Percentiles rank a stretch among this genome's conserved stretches.
These are phyloP conservation scores for Aspergillus phoenicis DNA, from an alignment of 2,329 filamentous ascomycete genomes.

Conservation along the genomic window DNA sequence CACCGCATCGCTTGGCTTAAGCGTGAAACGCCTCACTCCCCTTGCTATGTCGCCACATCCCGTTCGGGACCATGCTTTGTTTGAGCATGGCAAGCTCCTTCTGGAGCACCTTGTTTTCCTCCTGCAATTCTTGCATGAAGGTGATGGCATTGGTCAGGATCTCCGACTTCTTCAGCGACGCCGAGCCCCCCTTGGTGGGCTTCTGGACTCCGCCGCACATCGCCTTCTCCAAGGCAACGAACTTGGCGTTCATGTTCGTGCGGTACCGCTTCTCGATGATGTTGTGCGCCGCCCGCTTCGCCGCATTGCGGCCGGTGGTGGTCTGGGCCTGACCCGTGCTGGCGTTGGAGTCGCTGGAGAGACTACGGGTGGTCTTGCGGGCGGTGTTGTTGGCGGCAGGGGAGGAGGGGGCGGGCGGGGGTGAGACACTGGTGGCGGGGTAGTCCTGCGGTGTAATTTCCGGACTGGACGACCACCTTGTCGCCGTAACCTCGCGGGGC, in stretches of 20 bases:
- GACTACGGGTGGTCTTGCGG: slow-evolving; percentile 29
- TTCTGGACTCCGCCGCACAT: slow-evolving; percentile 34
- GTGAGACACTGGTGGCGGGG: slow-evolving; percentile 18
- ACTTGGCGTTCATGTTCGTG: slow-evolving; percentile 48
- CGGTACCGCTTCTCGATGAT: slow-evolving; percentile 47
- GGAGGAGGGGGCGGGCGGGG: slow-evolving; percentile 9
- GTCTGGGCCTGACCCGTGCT: slow-evolving; percentile 23
- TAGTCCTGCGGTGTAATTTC: slow-evolving; percentile 32
- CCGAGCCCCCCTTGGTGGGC: slow-evolving; percentile 29
- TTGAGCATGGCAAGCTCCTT: slow-evolving; percentile 38
- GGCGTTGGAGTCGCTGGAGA: slow-evolving; percentile 31
- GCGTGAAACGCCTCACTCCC: slow-evolving; percentile 9
- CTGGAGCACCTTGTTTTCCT: slow-evolving; percentile 36
- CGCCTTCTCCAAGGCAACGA: slow-evolving; percentile 42
- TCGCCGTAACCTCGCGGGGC: slow-evolving; percentile 15
- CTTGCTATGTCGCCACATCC: slow-evolving; percentile 28
- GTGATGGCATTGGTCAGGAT: slow-evolving; percentile 40
- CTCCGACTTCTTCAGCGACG: slow-evolving; percentile 42
- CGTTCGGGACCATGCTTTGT: slow-evolving; percentile 29
- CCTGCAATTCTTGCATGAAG: slow-evolving; percentile 41
- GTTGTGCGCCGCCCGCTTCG: slow-evolving; percentile 45
- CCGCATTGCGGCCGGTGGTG: slow-evolving; percentile 35
- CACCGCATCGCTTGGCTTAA: not conserved
- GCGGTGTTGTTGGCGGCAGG: slow-evolving; percentile 12
- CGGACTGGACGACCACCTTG: slow-evolving; percentile 33